Base-by-base conservation (phyloP, 768 basidiomycete species). In the Auricularia heimuer region DNA sequence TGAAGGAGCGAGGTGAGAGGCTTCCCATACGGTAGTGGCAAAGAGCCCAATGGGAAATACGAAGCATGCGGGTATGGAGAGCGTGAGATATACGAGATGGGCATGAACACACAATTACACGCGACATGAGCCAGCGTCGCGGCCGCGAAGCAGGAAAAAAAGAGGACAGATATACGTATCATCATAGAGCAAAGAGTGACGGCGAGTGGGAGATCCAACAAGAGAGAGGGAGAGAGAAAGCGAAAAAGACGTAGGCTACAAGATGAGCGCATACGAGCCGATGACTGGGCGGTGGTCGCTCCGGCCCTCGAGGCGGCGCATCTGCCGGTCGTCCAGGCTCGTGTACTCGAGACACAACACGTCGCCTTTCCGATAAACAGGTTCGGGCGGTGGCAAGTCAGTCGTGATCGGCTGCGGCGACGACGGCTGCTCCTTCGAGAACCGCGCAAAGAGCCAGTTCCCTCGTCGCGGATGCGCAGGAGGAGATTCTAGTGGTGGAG, bases 251-350 rank as follows among this genome's bases (percentile, higher is more conserved):
- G 56, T 29, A 29, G 11, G 56, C 77, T 71, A 87, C 37, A 89
- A 68, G 75, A 88, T 90, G 62, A 89, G 78, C 51, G 83, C 83
- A 71, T 89, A 93, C 29, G 83, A 82, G 64, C 89, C 89, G 66
- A 91, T 84, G n/a, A 94, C 91, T 0, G 92, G 92, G 44, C 92
- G 77, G 71, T 94, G 92, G 73, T 94, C 92, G 68, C 88, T 89
- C 54, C 87, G 81, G 16, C 89, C 92, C 73, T 89, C 87, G 64
- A 95, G 73, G 65, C 82, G 79, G 47, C 84, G 80, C 88, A 95
- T 93, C 6, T 78, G 83, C 36, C 80, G 78, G 71, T 95, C 90
- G 67, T 89, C 85, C 21, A 94, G 79, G 14, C 88, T 90, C 67
- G 82, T 75, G 71, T 95, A 95, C 54, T 77, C 76, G 3, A 93